Evolutionary conservation across 2,329 filamentous ascomycete genomes (phyloP).

Genomic region (Clarireedia sp.): DNA sequence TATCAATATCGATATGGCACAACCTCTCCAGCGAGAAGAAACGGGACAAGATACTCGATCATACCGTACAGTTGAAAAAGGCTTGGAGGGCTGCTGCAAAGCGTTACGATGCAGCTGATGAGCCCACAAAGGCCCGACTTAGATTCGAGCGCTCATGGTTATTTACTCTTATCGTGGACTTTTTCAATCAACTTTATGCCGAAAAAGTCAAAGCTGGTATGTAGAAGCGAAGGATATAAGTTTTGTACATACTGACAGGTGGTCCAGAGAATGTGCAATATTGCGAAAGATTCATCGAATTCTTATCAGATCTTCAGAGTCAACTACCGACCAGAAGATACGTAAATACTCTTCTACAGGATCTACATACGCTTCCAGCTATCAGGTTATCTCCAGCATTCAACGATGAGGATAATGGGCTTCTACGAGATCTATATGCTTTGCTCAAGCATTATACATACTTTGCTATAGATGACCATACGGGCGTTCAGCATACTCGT

Average conservation of each 20-base stretch:
- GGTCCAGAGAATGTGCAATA: slow-evolving; percentile 61
- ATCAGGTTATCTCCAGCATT: slow-evolving; percentile 74
- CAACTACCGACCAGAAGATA: slow-evolving; percentile 91
- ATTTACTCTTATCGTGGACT: slow-evolving; percentile 77
- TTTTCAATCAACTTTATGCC: slow-evolving; percentile 65
- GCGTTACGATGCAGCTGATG: slow-evolving; percentile 80
- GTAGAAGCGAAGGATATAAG: slow-evolving; percentile 9
- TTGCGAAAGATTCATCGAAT: slow-evolving; percentile 88
- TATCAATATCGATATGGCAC: slow-evolving; percentile 94
- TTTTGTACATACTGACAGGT: not conserved
- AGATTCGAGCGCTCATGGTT: slow-evolving; percentile 93
- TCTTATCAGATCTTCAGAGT: slow-evolving; percentile 83
- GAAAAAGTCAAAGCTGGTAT: slow-evolving; percentile 40
- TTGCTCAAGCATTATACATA: slow-evolving; percentile 81
- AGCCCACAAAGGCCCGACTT: slow-evolving; percentile 66
- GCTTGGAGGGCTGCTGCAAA: slow-evolving; percentile 84
- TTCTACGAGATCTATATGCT: slow-evolving; percentile 71
- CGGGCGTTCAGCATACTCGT: slow-evolving; percentile 64
- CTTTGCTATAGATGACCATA: slow-evolving; percentile 89
- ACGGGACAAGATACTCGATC: slow-evolving; percentile 65
- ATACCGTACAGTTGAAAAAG: slow-evolving; percentile 69
- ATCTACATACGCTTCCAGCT: slow-evolving; percentile 73
- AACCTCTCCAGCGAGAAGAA: slow-evolving; percentile 73
- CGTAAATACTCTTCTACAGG: slow-evolving; percentile 78
- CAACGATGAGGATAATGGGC: slow-evolving; percentile 61